phyloP scores from a whole-genome alignment of 768 basidiomycete species.

The Mrakia gelida region DNA sequence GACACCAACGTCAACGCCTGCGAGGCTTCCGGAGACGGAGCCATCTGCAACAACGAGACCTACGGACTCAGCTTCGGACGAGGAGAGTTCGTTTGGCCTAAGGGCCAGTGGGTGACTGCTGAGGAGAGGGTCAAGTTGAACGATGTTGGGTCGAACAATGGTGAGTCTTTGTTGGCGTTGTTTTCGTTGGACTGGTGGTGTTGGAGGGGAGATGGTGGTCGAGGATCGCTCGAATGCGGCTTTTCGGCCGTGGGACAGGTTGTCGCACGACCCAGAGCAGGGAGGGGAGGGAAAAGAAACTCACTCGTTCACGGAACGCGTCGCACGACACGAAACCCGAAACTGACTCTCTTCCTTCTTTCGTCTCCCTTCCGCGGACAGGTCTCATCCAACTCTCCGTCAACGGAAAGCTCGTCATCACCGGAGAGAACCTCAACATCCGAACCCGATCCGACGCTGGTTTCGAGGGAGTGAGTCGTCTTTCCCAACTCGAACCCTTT shows the following conservation, averaged over 20 bases:
- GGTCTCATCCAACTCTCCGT: slow-evolving; percentile 67
- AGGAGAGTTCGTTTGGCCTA: slow-evolving; percentile 60
- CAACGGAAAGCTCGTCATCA: slow-evolving; percentile 62
- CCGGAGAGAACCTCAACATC: slow-evolving; percentile 55
- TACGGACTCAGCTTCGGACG: slow-evolving; percentile 75
- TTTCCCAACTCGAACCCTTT: not conserved
- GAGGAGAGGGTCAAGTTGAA: slow-evolving; percentile 69
- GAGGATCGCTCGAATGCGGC: too few species aligned
- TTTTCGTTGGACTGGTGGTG: too few species aligned
- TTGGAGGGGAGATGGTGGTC: too few species aligned
- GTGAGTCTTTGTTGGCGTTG: slow-evolving; percentile 43
- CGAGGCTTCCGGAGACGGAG: slow-evolving; percentile 42
- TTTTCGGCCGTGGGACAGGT: too few species aligned
- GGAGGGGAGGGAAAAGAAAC: not conserved
- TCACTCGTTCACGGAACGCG: not conserved
- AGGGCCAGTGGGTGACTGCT: slow-evolving; percentile 65
- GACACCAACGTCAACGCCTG: slow-evolving; percentile 23
- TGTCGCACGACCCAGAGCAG: not conserved
- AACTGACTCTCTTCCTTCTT: not conserved
- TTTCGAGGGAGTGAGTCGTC: slow-evolving; percentile 52
- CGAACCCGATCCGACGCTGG: slow-evolving; percentile 52
- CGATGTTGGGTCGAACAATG: slow-evolving; percentile 63
- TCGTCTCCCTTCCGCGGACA: slow-evolving; percentile 39
- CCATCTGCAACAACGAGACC: slow-evolving; percentile 55
- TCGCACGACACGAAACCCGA: not conserved